Evolutionary conservation across 2,329 filamentous ascomycete genomes (phyloP).

Genomic region (Didymella lethalis): DNA sequence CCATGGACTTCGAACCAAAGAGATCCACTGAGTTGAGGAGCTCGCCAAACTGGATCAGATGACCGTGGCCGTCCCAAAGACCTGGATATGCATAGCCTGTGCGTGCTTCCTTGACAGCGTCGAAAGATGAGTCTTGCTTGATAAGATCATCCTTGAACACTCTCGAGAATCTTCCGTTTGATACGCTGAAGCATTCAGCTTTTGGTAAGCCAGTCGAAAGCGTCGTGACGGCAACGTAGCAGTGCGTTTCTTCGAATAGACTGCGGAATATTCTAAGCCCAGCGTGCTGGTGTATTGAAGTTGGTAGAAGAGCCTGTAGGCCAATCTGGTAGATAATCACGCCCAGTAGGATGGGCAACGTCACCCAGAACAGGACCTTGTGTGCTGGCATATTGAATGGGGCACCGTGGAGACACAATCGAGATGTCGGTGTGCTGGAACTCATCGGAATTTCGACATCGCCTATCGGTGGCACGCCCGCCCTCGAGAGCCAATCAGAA

Average conservation of each 20-base stretch:
- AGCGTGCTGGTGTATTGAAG: constrained; percentile 27
- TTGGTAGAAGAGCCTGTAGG: constrained; percentile 27
- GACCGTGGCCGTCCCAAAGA: constrained; percentile 75
- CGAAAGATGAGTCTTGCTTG: constrained; percentile 35
- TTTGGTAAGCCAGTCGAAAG: constrained; percentile 49
- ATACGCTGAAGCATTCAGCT: constrained; percentile 64
- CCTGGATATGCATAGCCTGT: constrained; percentile 69
- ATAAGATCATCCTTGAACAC: constrained; percentile 52
- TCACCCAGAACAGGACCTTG: constrained; percentile 32
- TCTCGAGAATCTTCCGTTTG: constrained; percentile 59
- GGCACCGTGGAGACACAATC: constrained; percentile 5
- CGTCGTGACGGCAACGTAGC: constrained; percentile 57
- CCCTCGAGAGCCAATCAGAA: constrained; percentile 13
- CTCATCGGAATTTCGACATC: constrained; percentile 10
- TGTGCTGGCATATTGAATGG: constrained; percentile 32
- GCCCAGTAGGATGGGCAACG: constrained; percentile 37
- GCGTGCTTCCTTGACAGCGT: constrained; percentile 42
- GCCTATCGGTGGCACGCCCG: constrained; percentile 18
- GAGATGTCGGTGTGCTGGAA: constrained; percentile 8
- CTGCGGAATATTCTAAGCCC: constrained; percentile 34
- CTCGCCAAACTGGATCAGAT: constrained; percentile 71
- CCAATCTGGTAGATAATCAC: constrained; percentile 43
- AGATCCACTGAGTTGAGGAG: constrained; percentile 71
- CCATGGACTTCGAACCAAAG: constrained; percentile 65
- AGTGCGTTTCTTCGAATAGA: constrained; percentile 47